Percentiles rank a stretch among this genome's conserved stretches.
These are phyloP conservation scores for Bolboschoenoplectus hybrid DNA, from an alignment of 202 grass and related monocot species.

Conservation along the genomic window DNA sequence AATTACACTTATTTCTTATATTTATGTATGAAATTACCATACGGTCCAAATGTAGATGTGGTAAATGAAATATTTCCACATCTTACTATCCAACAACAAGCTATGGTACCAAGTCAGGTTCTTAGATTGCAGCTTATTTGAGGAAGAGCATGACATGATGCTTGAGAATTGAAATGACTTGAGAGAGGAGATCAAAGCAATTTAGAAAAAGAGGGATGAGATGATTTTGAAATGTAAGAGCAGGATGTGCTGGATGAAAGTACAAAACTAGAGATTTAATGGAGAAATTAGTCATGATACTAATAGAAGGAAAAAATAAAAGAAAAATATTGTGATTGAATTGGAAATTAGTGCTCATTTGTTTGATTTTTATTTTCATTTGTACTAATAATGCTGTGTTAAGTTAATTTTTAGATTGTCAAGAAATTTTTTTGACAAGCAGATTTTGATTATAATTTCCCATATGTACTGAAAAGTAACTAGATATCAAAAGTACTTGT, in stretches of 20 bases:
- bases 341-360: not conserved
- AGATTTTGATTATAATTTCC: no score
- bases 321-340: not conserved
- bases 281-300: not conserved
- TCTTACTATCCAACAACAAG: not conserved
- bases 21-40: not conserved
- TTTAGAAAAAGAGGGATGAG: not conserved
- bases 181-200: not conserved
- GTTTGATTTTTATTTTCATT: not conserved
- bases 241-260: not conserved
- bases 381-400: no score
- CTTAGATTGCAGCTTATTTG: not conserved
- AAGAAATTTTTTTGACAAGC: not conserved
- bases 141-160: not conserved
- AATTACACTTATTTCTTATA: no score
- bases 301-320: not conserved
- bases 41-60: not conserved
- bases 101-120: not conserved
- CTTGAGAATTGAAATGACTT: conserved; percentile 19
- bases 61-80: not conserved
- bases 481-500: no score
- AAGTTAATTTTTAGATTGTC: not conserved
- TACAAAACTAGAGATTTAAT: not conserved
- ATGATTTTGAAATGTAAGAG: not conserved
- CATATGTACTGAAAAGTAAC: no score